phyloP scores from a whole-genome alignment of 805 yeast genomes.

The Vanderwaltozyma yarrowii region DNA sequence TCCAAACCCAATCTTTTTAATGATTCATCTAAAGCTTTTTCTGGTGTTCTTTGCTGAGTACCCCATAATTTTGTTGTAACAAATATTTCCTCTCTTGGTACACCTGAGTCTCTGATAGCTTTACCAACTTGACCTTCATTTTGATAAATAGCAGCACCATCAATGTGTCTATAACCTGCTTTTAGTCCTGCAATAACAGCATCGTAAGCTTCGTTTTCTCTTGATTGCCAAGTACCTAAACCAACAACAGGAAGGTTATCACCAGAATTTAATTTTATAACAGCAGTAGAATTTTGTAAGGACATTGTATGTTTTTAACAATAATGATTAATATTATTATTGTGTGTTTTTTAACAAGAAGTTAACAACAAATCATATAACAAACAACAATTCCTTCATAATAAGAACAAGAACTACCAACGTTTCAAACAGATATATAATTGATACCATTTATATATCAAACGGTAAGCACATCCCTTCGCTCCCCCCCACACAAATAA shows the following conservation, averaged over 20 bases:
- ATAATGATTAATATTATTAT: no score
- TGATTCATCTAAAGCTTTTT: conserved; percentile 45
- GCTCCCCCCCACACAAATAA: no score
- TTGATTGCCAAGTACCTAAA: conserved; percentile 64
- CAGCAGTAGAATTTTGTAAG: conserved; percentile 12
- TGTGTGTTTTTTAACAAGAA: no score
- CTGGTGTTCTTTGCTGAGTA: conserved; percentile 40
- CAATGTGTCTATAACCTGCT: conserved; percentile 65
- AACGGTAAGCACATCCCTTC: no score
- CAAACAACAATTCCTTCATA: no score
- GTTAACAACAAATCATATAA: no score
- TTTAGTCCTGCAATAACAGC: conserved; percentile 54
- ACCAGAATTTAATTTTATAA: conserved; percentile 49
- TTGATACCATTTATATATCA: no score
- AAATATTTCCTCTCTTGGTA: conserved; percentile 55
- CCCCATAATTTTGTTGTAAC: conserved; percentile 65
- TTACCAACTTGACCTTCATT: conserved; percentile 59
- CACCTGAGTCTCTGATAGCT: conserved; percentile 45
- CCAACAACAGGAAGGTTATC: conserved; percentile 55
- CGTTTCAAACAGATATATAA: no score
- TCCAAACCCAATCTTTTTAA: conserved; percentile 55
- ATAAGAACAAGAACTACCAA: no score
- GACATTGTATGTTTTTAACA: conserved; percentile 2
- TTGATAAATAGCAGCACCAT: conserved; percentile 59
- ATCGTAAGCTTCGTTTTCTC: conserved; percentile 41